These are phyloP conservation scores for Isabelozyma rhagii DNA, from an alignment of 805 yeast species.

Conservation along the genomic window DNA sequence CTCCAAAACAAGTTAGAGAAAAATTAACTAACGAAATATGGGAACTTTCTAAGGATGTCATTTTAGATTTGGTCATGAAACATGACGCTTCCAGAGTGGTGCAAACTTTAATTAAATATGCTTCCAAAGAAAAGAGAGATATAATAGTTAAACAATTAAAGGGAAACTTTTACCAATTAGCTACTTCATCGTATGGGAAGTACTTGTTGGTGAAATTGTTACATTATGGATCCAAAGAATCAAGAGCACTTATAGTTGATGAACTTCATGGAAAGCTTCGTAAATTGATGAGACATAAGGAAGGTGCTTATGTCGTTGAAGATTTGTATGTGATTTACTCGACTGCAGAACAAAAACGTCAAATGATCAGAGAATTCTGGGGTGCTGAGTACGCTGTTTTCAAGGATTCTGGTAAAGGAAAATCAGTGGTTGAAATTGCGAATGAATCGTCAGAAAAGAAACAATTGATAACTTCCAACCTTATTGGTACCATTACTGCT, in stretches of 20 bases:
- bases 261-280: constrained; percentile 90
- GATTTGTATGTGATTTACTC: constrained; percentile 86
- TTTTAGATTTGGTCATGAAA: constrained; percentile 83
- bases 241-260: constrained; percentile 69
- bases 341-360: constrained; percentile 77
- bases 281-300: constrained; percentile 92
- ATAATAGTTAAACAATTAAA: constrained; percentile 63
- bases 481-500: constrained; percentile 79
- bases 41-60: constrained; percentile 72
- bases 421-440: constrained; percentile 63
- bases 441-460: constrained; percentile 73
- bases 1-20: constrained; percentile 73
- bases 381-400: constrained; percentile 93
- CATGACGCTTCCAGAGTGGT: constrained; percentile 97
- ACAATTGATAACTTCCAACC: constrained; percentile 67
- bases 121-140: constrained; percentile 75
- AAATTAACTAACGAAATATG: constrained; percentile 81
- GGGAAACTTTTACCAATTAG: constrained; percentile 75
- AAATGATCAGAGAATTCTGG: constrained; percentile 94
- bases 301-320: constrained; percentile 97
- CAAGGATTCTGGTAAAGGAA: constrained; percentile 65
- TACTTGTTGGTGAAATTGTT: constrained; percentile 82
- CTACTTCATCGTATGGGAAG: constrained; percentile 92
- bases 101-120: constrained; percentile 87
- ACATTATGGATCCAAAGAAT: constrained; percentile 86